Base-by-base conservation (phyloP, 2,329 filamentous ascomycete genomes). In the Aspergillus calidoustus region DNA sequence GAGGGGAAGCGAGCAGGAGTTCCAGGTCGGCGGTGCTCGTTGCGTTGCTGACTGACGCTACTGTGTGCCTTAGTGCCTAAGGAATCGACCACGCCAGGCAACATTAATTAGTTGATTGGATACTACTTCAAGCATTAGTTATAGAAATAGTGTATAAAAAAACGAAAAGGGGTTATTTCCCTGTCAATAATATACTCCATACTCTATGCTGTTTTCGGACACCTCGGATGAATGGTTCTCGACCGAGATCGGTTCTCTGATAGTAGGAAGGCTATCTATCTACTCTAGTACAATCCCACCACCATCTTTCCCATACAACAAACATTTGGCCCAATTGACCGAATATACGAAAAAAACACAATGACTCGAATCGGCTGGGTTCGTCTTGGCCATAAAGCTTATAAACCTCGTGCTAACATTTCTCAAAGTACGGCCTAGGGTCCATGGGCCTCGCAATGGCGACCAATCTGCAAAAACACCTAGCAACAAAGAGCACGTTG, bases 361-460 rank as follows among this genome's bases (percentile, higher is more conserved):
- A 74, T 76, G 73, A 59, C 67, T 56, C 74, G 73, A 64, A 75
- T 77, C 58, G 75, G 75, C 63, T 77, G 75, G 75, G 75, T 75
- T 65, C 62, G 68, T 61, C 30, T 19, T 7, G 41, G 9, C 38
- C 54, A 31, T 22, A 17, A 52, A 53, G 5, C 22, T n/a, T 31
- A n/a, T 34, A 7, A 13, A 43, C 5, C 13, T 7, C 17, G 28
- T 53, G 44, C 46, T 61, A 47, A 55, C 30, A 4, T 31, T 8
- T 38, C 7, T 19, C 48, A 23, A 59, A 77, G 75, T 77, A 77
- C 68, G 79, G 79, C 63, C 77, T 80, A 54, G 79, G 78, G 44
- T 80, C 78, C 38, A 80, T 80, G 78, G 79, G 79, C 63, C 75
- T 78, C 17, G 76, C 75, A 65, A 80, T 80, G 79, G 78, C 79